These are phyloP conservation scores for Neoboletus brunneissimus DNA, from an alignment of 768 basidiomycete species.

Conservation along the genomic window DNA sequence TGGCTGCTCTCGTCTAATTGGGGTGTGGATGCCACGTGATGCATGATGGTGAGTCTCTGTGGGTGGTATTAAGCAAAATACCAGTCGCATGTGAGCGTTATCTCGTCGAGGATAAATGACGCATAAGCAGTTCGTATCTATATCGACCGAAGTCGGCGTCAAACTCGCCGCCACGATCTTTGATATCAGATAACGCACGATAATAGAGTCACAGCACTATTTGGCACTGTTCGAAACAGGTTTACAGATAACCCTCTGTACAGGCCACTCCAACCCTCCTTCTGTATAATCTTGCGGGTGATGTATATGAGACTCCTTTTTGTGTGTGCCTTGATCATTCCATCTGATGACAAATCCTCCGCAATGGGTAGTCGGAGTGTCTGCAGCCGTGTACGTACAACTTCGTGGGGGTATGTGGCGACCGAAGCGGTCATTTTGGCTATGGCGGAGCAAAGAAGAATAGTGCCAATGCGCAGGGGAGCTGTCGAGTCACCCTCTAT, in stretches of 20 bases:
- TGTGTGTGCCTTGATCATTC: constrained; percentile 54
- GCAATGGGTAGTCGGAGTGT: constrained; percentile 70
- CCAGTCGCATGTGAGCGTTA: constrained; percentile 7
- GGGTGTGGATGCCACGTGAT: neutral
- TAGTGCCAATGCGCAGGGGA: constrained; percentile 43
- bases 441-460: constrained; percentile 86
- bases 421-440: constrained; percentile 96
- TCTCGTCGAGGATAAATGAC: constrained; percentile 26
- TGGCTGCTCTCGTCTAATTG: constrained; percentile 19
- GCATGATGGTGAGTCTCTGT: neutral
- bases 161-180: neutral
- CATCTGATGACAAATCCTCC: constrained; percentile 56
- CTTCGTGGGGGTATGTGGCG: constrained; percentile 97
- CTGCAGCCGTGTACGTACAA: constrained; percentile 95
- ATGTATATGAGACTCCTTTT: constrained; percentile 72
- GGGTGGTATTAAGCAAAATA: constrained; percentile 10
- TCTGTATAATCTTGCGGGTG: constrained; percentile 63
- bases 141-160: neutral
- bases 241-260: constrained; percentile 96
- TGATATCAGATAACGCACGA: constrained; percentile 22
- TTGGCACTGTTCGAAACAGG: constrained; percentile 91
- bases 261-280: constrained; percentile 86
- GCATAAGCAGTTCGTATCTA: constrained; percentile 35
- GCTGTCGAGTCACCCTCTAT: constrained; percentile 31
- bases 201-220: constrained; percentile 93